Conservation (phyloP, 176 grass and related monocot genomes). For the Aegilops bicornis region DNA sequence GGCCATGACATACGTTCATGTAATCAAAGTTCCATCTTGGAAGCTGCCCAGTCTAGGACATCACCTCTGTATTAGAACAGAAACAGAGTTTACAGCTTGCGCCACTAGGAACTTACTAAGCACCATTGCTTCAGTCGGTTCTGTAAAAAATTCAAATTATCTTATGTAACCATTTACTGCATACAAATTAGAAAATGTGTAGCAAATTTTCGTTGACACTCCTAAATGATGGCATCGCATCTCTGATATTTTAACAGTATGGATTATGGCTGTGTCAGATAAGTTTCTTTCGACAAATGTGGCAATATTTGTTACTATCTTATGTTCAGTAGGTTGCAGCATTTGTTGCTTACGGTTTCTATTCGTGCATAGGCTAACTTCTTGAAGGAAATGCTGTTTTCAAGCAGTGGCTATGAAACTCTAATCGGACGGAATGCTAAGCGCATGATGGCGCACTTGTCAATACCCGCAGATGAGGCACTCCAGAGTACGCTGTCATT, state of each 20-base stretch:
- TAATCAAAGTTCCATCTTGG: background rate
- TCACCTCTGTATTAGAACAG: background rate
- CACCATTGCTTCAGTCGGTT: background rate
- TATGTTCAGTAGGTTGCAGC: background rate
- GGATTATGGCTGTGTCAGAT: background rate
- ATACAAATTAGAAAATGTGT: background rate
- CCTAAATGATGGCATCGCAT: background rate
- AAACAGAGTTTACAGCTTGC: background rate
- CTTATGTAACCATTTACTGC: background rate
- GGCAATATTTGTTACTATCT: too few relatives aligned
- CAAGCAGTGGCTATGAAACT: slow-evolving; percentile 45
- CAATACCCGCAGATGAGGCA: slow-evolving; percentile 68
- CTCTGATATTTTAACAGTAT: background rate
- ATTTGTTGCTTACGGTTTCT: slow-evolving; percentile 26
- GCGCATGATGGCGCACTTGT: slow-evolving; percentile 79
- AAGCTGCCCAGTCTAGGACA: background rate
- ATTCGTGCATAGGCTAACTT: slow-evolving; percentile 60
- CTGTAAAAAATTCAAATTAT: background rate
- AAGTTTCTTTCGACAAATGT: background rate
- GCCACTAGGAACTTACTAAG: too few relatives aligned
- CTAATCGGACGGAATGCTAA: slow-evolving; percentile 72
- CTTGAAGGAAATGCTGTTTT: slow-evolving; percentile 71
- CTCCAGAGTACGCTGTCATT: slow-evolving; percentile 82
- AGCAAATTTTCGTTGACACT: background rate
- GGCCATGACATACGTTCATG: background rate